phyloP scores from a whole-genome alignment of 768 basidiomycete species.

The Gloeopeniophorella convolvens region DNA sequence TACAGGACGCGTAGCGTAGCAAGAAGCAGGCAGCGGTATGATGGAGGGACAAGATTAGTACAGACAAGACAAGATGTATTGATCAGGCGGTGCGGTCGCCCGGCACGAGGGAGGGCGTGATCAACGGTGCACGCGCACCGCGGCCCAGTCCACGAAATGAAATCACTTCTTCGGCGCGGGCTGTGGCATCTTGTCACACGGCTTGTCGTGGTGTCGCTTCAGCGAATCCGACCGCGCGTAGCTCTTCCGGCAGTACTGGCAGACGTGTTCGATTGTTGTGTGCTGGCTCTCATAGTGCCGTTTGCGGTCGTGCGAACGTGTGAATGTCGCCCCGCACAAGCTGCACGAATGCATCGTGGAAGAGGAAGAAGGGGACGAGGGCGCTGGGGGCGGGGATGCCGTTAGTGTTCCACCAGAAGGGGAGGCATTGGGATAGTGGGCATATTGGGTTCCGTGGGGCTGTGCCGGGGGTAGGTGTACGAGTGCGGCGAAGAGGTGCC shows the following conservation, averaged over 20 bases:
- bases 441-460: slow-evolving; percentile 5
- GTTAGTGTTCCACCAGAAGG: slow-evolving; percentile 12
- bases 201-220: slow-evolving; percentile 78
- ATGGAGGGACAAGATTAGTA: too few species aligned
- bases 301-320: slow-evolving; percentile 74
- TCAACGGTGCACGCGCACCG: too few species aligned
- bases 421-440: slow-evolving; percentile 19
- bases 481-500: slow-evolving; percentile 6
- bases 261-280: slow-evolving; percentile 56
- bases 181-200: slow-evolving; percentile 49
- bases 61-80: too few species aligned
- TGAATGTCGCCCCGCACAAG: slow-evolving; percentile 73
- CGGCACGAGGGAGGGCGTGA: too few species aligned
- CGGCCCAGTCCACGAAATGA: neutral
- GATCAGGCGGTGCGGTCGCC: too few species aligned
- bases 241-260: slow-evolving; percentile 68
- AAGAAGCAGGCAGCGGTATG: too few species aligned
- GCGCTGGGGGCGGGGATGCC: slow-evolving; percentile 22
- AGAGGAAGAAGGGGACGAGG: slow-evolving; percentile 33
- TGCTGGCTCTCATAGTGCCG: slow-evolving; percentile 78
- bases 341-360: slow-evolving; percentile 71
- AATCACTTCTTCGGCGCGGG: slow-evolving; percentile 2
- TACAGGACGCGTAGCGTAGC: too few species aligned
- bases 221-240: slow-evolving; percentile 76
- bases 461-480: slow-evolving; percentile 12